Conservation (phyloP, 176 grass and related monocot species). For the Elymus sibiricus region DNA sequence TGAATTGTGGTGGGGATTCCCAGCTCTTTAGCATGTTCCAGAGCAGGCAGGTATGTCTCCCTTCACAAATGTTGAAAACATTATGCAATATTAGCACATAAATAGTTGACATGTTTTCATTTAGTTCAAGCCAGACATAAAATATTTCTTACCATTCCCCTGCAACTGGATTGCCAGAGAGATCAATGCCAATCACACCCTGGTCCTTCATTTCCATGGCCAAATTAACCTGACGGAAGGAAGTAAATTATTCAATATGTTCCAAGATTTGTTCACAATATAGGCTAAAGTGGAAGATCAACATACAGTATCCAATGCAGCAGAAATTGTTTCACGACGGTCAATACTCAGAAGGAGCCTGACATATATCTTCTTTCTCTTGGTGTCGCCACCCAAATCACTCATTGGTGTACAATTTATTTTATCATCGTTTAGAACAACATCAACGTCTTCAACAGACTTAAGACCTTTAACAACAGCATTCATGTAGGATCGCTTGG, state of each 20-base stretch:
- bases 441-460: conserved; percentile 65
- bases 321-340: conserved; percentile 64
- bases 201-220: conserved; percentile 86
- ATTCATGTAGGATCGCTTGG: conserved; percentile 87
- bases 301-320: conserved; percentile 89
- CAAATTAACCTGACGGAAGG: conserved; percentile 65
- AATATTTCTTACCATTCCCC: conserved; percentile 73
- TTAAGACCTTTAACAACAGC: conserved; percentile 86
- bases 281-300: conserved; percentile 1
- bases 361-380: conserved; percentile 75
- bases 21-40: conserved; percentile 74
- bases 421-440: conserved; percentile 38
- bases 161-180: conserved; percentile 90
- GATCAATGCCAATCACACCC: conserved; percentile 87
- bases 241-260: background rate
- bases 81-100: background rate
- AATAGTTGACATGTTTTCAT: background rate
- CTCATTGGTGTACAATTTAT: background rate
- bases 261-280: conserved; percentile 6
- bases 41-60: conserved; percentile 82
- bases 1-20: conserved; percentile 85
- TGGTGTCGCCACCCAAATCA: conserved; percentile 23
- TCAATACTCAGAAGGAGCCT: conserved; percentile 91
- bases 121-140: conserved; percentile 6
- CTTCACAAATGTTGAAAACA: conserved; percentile 37